Conservation (phyloP, 2,329 filamentous ascomycete genomes). For the Acephala macrosclerotiorum region DNA sequence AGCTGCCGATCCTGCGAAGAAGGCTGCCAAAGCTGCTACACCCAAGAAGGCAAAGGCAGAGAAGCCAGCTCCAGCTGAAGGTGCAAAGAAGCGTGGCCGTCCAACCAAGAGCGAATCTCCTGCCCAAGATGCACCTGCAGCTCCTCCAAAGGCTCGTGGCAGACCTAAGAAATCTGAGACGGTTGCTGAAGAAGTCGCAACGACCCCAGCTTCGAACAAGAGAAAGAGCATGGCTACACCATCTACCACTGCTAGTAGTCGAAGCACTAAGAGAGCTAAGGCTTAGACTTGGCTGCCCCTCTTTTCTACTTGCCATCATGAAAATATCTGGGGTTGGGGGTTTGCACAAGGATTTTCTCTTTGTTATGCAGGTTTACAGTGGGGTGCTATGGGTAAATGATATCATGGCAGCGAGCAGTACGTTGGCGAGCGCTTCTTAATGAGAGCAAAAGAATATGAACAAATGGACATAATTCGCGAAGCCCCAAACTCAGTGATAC, state of each 20-base stretch:
- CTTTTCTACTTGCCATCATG: not conserved
- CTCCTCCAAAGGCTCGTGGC: not conserved
- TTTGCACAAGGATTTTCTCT: not conserved
- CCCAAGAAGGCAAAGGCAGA: conserved; percentile 10
- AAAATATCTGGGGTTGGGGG: not conserved
- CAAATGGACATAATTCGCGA: not conserved
- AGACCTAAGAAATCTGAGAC: not conserved
- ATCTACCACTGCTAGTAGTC: not conserved
- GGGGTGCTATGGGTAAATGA: conserved; percentile 2
- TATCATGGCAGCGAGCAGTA: not conserved
- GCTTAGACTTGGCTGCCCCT: conserved; percentile 16
- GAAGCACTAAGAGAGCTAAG: conserved; percentile 27
- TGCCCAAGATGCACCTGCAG: not conserved
- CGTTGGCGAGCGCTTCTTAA: not conserved
- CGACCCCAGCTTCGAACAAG: conserved; percentile 22
- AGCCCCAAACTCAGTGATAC: no score
- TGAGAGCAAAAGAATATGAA: not conserved
- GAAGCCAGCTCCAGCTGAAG: conserved; percentile 11
- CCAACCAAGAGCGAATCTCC: not conserved
- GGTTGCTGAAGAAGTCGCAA: conserved; percentile 16
- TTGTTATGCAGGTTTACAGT: not conserved
- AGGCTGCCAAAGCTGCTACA: conserved; percentile 3
- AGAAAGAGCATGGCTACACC: conserved; percentile 18
- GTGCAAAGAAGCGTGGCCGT: conserved; percentile 20
- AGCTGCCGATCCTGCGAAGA: conserved; percentile 1